A percentile compares a stretch with the other conserved stretches of the same genome.
phyloP scores from a whole-genome alignment of 2,329 filamentous ascomycete genomes.

The Fusarium hainanense region DNA sequence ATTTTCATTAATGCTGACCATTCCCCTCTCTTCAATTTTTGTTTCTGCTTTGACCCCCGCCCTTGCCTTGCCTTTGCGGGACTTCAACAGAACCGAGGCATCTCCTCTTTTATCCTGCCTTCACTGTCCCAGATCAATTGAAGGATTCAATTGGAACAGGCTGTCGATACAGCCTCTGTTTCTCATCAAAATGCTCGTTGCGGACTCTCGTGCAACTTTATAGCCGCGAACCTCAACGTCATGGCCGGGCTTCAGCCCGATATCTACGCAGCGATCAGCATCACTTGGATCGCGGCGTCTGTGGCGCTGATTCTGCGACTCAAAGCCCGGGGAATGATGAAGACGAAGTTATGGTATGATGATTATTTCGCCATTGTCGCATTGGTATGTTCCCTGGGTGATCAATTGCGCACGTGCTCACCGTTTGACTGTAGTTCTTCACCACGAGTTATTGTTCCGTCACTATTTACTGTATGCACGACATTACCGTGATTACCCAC shows the following conservation, averaged over 20 bases:
- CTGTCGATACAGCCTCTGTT: not conserved
- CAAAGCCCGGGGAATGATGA: constrained; percentile 36
- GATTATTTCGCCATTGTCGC: constrained; percentile 37
- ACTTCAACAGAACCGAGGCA: not conserved
- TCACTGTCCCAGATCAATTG: not conserved
- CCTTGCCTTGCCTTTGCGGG: not conserved
- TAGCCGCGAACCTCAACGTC: not conserved
- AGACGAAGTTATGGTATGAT: constrained; percentile 41
- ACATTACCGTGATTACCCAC: not conserved
- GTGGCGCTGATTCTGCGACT: constrained; percentile 31
- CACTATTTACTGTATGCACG: constrained; percentile 24
- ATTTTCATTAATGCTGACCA: not conserved
- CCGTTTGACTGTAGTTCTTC: not conserved
- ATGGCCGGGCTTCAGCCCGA: constrained; percentile 40
- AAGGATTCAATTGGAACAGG: not conserved
- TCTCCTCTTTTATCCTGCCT: not conserved
- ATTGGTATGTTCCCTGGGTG: constrained; percentile 10
- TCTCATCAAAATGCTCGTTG: constrained; percentile 3
- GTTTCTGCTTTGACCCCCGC: not conserved
- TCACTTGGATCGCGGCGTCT: constrained; percentile 36
- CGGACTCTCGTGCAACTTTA: not conserved
- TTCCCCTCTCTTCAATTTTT: not conserved
- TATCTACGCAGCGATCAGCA: constrained; percentile 33
- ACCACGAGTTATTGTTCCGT: constrained; percentile 19
- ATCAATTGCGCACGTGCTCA: not conserved